Conservation (phyloP, 1,139 yeast species). For the Lipomyces yarrowii region DNA sequence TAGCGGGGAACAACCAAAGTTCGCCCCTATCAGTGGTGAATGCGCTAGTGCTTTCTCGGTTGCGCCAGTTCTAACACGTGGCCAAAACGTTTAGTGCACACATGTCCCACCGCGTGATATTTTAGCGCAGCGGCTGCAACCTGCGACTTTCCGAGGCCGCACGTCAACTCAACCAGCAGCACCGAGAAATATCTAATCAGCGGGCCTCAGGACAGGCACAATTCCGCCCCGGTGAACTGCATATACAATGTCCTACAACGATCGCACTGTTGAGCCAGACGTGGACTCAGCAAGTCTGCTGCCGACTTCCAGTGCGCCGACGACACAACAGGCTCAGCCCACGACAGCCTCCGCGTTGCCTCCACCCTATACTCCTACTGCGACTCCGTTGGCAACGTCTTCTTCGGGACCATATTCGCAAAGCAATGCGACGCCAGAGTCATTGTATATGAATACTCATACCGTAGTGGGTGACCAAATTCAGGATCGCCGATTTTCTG, state of each 20-base stretch:
- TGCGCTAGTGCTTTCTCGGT: not conserved
- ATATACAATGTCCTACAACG: constrained; percentile 19
- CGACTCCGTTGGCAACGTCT: constrained; percentile 18
- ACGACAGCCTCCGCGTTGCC: constrained; percentile 9
- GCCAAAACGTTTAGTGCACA: not conserved
- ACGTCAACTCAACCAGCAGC: not conserved
- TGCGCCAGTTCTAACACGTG: not conserved
- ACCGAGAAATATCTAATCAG: not conserved
- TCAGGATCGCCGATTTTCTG: constrained; percentile 72
- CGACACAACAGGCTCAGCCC: not conserved
- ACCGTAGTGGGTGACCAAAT: constrained; percentile 54
- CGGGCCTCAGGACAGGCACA: not conserved
- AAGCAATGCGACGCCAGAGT: constrained; percentile 5
- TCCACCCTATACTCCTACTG: constrained; percentile 13
- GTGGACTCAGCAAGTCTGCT: constrained; percentile 11
- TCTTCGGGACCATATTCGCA: constrained; percentile 7
- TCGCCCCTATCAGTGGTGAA: not conserved
- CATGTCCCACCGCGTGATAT: not conserved
- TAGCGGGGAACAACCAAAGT: not conserved
- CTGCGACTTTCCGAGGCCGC: not conserved
- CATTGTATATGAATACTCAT: constrained; percentile 13
- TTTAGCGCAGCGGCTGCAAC: not conserved
- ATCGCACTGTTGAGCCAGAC: constrained; percentile 30
- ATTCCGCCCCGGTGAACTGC: not conserved
- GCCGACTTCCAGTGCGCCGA: constrained; percentile 1